Conservation (phyloP, 2,329 filamentous ascomycete species). For the Blastomyces emzantsi region DNA sequence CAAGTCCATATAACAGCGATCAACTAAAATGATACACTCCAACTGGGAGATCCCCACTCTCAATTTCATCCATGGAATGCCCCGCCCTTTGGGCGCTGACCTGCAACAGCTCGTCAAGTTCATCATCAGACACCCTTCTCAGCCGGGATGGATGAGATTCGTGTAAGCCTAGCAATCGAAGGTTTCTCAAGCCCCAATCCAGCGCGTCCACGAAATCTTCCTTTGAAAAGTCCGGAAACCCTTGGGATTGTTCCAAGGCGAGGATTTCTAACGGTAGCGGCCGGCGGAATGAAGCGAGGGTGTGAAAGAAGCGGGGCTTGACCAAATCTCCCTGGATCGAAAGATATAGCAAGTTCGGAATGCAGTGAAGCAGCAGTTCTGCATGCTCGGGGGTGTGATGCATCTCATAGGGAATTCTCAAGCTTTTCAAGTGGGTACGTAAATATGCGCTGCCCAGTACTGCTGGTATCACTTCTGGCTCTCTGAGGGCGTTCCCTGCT, state of each 20-base stretch:
- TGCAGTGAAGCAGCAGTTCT: background rate
- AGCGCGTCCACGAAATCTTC: constrained; percentile 20
- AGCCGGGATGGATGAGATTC: constrained; percentile 11
- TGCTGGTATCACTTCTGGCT: background rate
- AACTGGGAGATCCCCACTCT: constrained; percentile 12
- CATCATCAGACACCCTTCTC: constrained; percentile 18
- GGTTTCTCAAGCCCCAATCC: constrained; percentile 19
- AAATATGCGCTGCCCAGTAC: background rate
- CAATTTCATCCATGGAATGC: constrained; percentile 11
- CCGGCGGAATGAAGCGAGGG: constrained; percentile 2
- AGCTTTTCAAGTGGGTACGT: background rate
- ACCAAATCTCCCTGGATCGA: background rate
- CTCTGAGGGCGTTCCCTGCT: constrained; percentile 13
- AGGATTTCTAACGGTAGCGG: constrained; percentile 23
- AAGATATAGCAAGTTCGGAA: constrained; percentile 1
- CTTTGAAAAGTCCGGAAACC: constrained; percentile 19
- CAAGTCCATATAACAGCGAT: background rate
- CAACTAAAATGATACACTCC: constrained; percentile 14
- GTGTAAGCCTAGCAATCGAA: constrained; percentile 24
- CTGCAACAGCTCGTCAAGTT: constrained; percentile 23
- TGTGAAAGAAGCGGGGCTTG: background rate
- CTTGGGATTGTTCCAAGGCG: constrained; percentile 21
- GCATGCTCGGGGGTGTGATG: background rate
- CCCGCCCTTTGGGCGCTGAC: constrained; percentile 15
- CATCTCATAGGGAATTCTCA: background rate